These are phyloP conservation scores for Biscogniauxia marginata DNA, from an alignment of 2,329 filamentous ascomycete genomes.

Conservation along the genomic window DNA sequence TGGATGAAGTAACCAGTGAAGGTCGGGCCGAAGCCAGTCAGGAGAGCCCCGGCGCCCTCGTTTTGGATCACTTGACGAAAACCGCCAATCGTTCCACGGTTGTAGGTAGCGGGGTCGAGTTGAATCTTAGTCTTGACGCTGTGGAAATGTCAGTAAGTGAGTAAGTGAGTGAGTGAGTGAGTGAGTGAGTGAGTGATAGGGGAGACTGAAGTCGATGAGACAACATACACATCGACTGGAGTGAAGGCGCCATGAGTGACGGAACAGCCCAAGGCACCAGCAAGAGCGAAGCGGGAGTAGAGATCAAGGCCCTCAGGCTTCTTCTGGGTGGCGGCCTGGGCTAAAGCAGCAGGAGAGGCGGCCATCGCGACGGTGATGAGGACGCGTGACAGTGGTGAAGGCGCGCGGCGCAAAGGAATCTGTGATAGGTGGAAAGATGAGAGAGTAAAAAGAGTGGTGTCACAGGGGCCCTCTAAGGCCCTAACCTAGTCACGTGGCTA, in stretches of 20 bases:
- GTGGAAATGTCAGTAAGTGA: constrained; percentile 11
- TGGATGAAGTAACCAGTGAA: constrained; percentile 77
- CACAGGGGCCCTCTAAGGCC: too few species aligned
- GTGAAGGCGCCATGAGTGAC: constrained; percentile 96
- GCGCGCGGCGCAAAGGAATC: too few species aligned
- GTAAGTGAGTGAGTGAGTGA: neutral
- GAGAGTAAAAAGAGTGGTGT: too few species aligned
- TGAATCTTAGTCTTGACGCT: constrained; percentile 81
- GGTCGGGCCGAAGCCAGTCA: constrained; percentile 71
- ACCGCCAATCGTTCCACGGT: constrained; percentile 70
- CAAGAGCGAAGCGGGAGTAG: constrained; percentile 95
- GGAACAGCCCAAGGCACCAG: constrained; percentile 96
- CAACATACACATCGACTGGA: constrained; percentile 97
- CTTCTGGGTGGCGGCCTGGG: constrained; percentile 25
- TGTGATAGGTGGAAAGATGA: too few species aligned
- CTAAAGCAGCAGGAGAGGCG: too few species aligned
- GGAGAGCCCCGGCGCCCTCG: constrained; percentile 70
- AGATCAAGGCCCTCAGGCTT: constrained; percentile 45
- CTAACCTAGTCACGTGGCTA: too few species aligned
- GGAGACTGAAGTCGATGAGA: neutral
- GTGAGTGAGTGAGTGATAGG: too few species aligned
- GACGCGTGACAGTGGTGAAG: too few species aligned
- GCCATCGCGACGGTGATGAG: too few species aligned
- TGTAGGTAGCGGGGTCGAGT: constrained; percentile 73
- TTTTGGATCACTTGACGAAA: constrained; percentile 69